Conservation (phyloP, 2,329 filamentous ascomycete genomes). For the Xylaria sp. region DNA sequence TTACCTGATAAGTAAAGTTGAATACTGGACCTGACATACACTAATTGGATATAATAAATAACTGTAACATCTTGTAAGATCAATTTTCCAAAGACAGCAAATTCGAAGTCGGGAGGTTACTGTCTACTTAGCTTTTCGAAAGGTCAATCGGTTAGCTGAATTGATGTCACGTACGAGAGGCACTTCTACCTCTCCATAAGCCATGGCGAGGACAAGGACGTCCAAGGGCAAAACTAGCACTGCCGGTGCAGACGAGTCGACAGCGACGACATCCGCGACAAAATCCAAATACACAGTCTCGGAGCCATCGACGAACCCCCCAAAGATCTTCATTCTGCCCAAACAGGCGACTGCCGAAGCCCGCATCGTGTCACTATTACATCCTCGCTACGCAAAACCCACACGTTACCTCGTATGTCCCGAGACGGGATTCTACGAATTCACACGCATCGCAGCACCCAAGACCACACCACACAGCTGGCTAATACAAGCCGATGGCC, state of each 20-base stretch:
- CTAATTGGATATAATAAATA: not conserved
- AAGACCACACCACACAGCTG: conserved; percentile 69
- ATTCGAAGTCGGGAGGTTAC: not conserved
- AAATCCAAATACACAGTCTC: conserved; percentile 55
- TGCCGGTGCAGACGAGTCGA: conserved; percentile 47
- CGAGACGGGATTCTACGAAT: conserved; percentile 71
- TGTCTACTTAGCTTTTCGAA: not conserved
- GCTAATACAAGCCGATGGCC: conserved; percentile 60
- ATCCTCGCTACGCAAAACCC: conserved; percentile 66
- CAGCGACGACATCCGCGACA: conserved; percentile 40
- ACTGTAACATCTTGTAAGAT: not conserved
- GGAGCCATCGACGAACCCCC: conserved; percentile 56
- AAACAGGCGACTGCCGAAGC: conserved; percentile 63
- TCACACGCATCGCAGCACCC: conserved; percentile 67
- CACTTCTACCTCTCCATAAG: not conserved
- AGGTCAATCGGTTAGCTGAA: not conserved
- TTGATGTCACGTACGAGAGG: not conserved
- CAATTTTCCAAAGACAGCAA: not conserved
- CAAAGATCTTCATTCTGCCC: conserved; percentile 71
- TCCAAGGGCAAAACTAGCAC: conserved; percentile 53
- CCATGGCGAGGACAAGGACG: conserved; percentile 63
- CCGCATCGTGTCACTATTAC: conserved; percentile 68
- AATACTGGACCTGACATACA: not conserved
- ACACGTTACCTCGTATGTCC: conserved; percentile 72
- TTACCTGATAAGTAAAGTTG: no score